Conservation (phyloP, 2,329 filamentous ascomycete species). For the Colletotrichum trifolii region DNA sequence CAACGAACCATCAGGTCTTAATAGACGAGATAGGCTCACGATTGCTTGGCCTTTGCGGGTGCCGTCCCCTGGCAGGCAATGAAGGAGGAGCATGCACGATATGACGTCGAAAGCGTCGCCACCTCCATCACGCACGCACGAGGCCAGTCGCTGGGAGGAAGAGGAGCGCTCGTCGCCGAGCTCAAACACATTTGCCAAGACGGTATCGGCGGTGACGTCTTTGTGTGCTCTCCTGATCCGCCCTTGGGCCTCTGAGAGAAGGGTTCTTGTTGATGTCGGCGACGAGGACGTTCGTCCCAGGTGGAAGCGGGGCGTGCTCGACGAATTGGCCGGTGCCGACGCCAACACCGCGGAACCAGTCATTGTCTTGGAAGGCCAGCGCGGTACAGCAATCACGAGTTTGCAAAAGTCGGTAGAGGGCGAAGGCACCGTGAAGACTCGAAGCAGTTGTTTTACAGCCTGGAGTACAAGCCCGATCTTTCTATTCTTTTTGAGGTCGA, state of each 20-base stretch:
- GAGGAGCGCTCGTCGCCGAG: not conserved
- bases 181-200: slow-evolving; percentile 1
- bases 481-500: not conserved
- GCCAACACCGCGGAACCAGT: slow-evolving; percentile 11
- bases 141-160: not conserved
- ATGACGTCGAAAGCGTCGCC: slow-evolving; percentile 1
- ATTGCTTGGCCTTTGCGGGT: slow-evolving; percentile 4
- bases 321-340: slow-evolving; percentile 17
- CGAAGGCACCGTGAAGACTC: not conserved
- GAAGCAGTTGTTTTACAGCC: slow-evolving; percentile 3
- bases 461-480: slow-evolving; percentile 8
- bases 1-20: slow-evolving; percentile 4
- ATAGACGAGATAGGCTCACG: not conserved
- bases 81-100: slow-evolving; percentile 10
- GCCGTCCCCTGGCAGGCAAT: not conserved
- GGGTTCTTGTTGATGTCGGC: slow-evolving; percentile 19
- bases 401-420: not conserved
- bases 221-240: slow-evolving; percentile 4
- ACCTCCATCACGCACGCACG: not conserved
- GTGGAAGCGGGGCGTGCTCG: not conserved
- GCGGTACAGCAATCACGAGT: slow-evolving; percentile 21
- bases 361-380: slow-evolving; percentile 2
- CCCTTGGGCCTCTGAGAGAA: not conserved
- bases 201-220: not conserved
- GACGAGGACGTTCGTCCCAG: not conserved